Evolutionary conservation across 225 moss, liverwort and hornwort genomes (phyloP).

Genomic region (Antitrichia curtipendula): DNA sequence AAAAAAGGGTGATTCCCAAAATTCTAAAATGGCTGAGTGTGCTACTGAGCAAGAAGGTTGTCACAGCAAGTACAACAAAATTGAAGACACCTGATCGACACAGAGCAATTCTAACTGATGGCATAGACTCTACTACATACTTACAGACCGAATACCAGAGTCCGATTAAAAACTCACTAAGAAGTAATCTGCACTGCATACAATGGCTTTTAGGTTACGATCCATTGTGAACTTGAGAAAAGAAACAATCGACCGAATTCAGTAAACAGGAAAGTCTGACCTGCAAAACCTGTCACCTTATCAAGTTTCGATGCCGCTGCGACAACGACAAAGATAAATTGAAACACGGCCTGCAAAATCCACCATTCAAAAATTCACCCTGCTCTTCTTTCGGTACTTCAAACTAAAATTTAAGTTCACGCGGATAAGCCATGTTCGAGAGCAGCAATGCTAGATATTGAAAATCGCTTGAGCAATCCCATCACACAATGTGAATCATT

Average conservation of each 20-base stretch:
- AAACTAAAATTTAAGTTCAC: background rate
- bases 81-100: constrained; percentile 36
- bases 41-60: constrained; percentile 40
- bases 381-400: background rate
- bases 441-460: background rate
- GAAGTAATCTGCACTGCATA: background rate
- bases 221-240: background rate
- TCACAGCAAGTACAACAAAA: constrained; percentile 52
- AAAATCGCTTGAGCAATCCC: background rate
- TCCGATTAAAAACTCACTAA: background rate
- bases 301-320: constrained; percentile 52
- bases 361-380: background rate
- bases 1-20: background rate
- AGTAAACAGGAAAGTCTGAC: background rate
- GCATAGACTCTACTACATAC: background rate
- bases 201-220: background rate
- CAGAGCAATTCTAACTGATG: background rate
- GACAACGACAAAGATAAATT: constrained; percentile 47
- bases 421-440: background rate
- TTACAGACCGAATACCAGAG: background rate
- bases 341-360: constrained; percentile 22
- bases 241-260: background rate
- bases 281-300: constrained; percentile 60
- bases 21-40: background rate
- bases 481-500: background rate